Evolutionary conservation across 1,284 basidiomycete genomes (phyloP), one percentile per base, ranked within the genome.

Genomic region (Moesziomyces aphidis): DNA sequence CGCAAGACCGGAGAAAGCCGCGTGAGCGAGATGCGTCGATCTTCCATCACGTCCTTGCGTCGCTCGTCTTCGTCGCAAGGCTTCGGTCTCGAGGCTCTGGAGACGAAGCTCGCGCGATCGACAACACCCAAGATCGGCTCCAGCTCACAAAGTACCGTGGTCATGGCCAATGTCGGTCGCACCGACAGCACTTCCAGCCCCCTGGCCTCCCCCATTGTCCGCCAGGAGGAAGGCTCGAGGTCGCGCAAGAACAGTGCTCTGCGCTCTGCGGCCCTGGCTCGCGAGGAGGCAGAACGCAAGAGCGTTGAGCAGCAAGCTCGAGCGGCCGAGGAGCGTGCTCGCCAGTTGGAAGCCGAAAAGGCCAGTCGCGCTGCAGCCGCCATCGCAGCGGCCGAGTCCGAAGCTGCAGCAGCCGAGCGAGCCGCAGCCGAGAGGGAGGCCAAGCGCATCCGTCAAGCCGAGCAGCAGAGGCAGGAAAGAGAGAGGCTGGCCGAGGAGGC

Each of bases 161-260:
- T 48, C 22, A 57, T 73, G 56, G 70, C 59, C 49, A 72, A 75
- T 22, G 49, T 71, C 1, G 62, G 44, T 34, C 62, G 63, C 42
- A 44, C 55, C n/a, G 67, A 75, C 1, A 45, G 43, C 44, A 15
- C 45, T 24, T 54, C 61, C 6, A 74, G 66, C 57, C 71, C 71
- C 19, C 50, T 67, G 4, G 49, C 60, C 3, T 50, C 62, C 42
- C 28, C 52, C 7, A 26, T 63, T 5, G 42, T 55, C 5, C 48
- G 48, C 9, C 63, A 55, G 11, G 67, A 58, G 15, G 65, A 58
- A 10, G 56, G 63, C 13, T 46, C 63, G 1, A 54, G 70, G 4
- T 66, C 69, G 17, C 70, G 74, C 45, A 76, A 68, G 64, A 65
- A 72, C 55, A 76, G 73, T 26, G 68, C 68, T 2, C 43, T 76